These are phyloP conservation scores for Podaxis sp. DNA, from an alignment of 768 basidiomycete genomes.

Conservation along the genomic window DNA sequence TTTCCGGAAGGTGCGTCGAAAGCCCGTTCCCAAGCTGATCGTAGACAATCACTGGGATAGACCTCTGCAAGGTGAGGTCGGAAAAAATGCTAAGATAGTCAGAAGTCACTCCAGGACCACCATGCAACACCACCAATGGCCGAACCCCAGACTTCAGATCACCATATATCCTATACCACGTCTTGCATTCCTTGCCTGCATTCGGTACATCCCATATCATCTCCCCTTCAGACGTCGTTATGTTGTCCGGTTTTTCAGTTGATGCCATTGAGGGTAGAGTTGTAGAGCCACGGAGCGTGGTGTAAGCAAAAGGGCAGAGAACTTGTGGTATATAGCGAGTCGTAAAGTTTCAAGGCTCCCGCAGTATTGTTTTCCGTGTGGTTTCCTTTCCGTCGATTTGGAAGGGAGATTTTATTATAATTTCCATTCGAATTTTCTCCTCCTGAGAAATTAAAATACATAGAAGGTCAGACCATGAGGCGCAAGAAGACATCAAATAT, in stretches of 20 bases:
- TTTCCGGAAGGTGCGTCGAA: slow-evolving; percentile 55
- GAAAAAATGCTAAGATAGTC: slow-evolving; percentile 39
- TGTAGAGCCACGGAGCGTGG: neutral
- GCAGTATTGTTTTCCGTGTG: too few relatives aligned
- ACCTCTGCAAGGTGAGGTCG: slow-evolving; percentile 33
- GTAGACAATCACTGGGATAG: slow-evolving; percentile 53
- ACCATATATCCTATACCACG: slow-evolving; percentile 53
- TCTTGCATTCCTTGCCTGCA: slow-evolving; percentile 26
- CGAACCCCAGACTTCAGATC: slow-evolving; percentile 34
- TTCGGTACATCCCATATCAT: slow-evolving; percentile 4
- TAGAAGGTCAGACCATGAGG: neutral
- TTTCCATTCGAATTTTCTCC: too few relatives aligned
- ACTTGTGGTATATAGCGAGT: neutral
- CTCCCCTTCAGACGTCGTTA: neutral
- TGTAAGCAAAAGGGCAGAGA: neutral
- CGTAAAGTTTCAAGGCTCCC: neutral
- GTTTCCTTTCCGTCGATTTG: too few relatives aligned
- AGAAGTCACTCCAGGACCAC: slow-evolving; percentile 51
- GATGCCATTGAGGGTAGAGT: neutral
- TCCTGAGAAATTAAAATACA: too few relatives aligned
- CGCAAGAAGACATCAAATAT: neutral
- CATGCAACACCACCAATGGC: slow-evolving; percentile 53
- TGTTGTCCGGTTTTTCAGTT: neutral
- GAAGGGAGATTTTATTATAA: too few relatives aligned
- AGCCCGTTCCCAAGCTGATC: slow-evolving; percentile 56